Conservation (phyloP, 352 stramenopile species). For the Pythium diclinum region DNA sequence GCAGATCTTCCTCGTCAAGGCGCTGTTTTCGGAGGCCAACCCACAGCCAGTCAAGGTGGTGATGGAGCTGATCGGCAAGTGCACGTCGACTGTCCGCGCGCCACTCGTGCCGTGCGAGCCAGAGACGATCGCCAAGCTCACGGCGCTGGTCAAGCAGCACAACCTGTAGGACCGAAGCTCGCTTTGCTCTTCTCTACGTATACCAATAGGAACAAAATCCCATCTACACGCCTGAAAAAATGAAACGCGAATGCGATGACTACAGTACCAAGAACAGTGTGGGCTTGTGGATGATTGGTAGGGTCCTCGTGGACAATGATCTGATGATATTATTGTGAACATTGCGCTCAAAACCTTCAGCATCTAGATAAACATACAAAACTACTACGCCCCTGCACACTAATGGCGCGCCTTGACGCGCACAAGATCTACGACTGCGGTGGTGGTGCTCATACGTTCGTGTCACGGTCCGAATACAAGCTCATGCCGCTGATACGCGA, state of each 20-base stretch:
- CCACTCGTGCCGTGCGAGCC: slow-evolving; percentile 72
- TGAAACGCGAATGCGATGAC: background rate
- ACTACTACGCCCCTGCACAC: slow-evolving; percentile 6
- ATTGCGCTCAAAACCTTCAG: slow-evolving; percentile 1
- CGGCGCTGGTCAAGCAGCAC: slow-evolving; percentile 63
- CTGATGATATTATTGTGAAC: slow-evolving; percentile 13
- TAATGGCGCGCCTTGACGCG: slow-evolving; percentile 3
- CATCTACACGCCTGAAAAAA: background rate
- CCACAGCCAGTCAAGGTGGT: slow-evolving; percentile 91
- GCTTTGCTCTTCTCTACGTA: slow-evolving; percentile 9
- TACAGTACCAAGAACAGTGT: background rate
- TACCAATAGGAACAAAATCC: slow-evolving; percentile 6
- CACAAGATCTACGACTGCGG: background rate
- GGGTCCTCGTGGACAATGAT: slow-evolving; percentile 7
- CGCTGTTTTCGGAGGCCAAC: slow-evolving; percentile 90
- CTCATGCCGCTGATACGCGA: slow-evolving; percentile 59
- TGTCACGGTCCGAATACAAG: slow-evolving; percentile 27
- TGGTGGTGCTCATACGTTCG: slow-evolving; percentile 17
- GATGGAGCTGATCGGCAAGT: slow-evolving; percentile 87
- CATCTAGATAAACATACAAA: slow-evolving; percentile 4
- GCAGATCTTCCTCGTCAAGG: slow-evolving; percentile 90
- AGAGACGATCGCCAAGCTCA: slow-evolving; percentile 63
- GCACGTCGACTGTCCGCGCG: slow-evolving; percentile 62
- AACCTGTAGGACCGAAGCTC: slow-evolving; percentile 57
- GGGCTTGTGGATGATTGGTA: background rate